Percentiles rank a stretch among this genome's conserved stretches.
Evolutionary conservation across 2,329 filamentous ascomycete species (phyloP).

Genomic region (Seiridium unicorne): DNA sequence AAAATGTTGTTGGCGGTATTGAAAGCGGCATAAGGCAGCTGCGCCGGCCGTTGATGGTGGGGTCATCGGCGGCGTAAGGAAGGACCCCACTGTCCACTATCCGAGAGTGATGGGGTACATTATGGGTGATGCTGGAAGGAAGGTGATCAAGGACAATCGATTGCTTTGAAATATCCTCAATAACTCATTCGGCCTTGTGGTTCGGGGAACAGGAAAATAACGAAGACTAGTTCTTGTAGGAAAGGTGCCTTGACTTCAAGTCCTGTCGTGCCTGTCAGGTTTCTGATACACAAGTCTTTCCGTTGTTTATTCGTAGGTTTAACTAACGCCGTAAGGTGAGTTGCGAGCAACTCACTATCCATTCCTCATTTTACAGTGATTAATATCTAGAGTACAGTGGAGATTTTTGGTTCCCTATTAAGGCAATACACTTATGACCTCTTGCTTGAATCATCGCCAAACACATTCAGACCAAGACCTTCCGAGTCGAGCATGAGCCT

Average conservation of each 20-base stretch:
- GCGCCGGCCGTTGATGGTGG: slow-evolving; percentile 7
- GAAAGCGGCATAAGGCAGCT: not conserved
- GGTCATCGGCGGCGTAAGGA: not conserved
- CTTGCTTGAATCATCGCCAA: slow-evolving; percentile 44
- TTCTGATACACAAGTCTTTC: too few relatives aligned
- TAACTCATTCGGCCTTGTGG: too few relatives aligned
- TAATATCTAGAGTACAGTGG: slow-evolving; percentile 34
- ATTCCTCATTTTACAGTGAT: slow-evolving; percentile 14
- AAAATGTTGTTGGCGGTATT: not conserved
- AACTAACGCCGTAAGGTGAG: not conserved
- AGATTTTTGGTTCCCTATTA: slow-evolving; percentile 24
- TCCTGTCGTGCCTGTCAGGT: too few relatives aligned
- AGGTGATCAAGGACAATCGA: too few relatives aligned
- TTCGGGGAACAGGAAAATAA: too few relatives aligned
- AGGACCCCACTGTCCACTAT: too few relatives aligned
- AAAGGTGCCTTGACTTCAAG: too few relatives aligned
- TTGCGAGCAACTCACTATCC: slow-evolving; percentile 22
- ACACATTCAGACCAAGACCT: slow-evolving; percentile 88
- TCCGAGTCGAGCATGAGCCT: slow-evolving; percentile 91
- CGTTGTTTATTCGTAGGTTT: too few relatives aligned
- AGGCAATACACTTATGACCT: slow-evolving; percentile 29
- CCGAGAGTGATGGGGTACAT: too few relatives aligned
- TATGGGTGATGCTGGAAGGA: too few relatives aligned
- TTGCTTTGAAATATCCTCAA: too few relatives aligned
- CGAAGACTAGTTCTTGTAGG: too few relatives aligned